A percentile compares a stretch with the other conserved stretches of the same genome.
These are phyloP conservation scores for Monosporascus sp. DNA, from an alignment of 2,329 filamentous ascomycete genomes.

Conservation along the genomic window DNA sequence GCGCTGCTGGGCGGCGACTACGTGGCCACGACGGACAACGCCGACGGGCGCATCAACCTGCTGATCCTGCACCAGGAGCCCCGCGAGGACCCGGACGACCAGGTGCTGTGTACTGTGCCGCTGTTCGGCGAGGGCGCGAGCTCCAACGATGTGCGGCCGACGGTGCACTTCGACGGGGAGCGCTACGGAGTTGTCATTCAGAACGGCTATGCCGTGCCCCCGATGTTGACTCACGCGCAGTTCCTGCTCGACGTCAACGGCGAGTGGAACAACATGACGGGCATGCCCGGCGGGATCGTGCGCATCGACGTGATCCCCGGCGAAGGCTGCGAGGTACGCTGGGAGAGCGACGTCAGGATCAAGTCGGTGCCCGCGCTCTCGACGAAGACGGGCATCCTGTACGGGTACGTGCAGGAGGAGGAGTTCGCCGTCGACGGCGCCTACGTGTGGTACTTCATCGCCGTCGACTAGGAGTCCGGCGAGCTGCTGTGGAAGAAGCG, in stretches of 20 bases:
- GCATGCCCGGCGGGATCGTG: neutral
- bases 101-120: conserved; percentile 1
- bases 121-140: neutral
- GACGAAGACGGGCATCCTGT: conserved; percentile 1
- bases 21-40: conserved; percentile 1
- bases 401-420: neutral
- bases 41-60: conserved; percentile 1
- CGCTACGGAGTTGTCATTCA: neutral
- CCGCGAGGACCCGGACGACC: neutral
- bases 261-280: conserved; percentile 1
- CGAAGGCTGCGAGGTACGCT: neutral
- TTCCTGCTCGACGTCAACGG: neutral
- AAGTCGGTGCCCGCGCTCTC: conserved; percentile 1
- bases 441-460: neutral
- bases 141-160: neutral
- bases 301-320: neutral
- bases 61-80: neutral
- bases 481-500: neutral
- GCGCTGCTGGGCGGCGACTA: conserved; percentile 1
- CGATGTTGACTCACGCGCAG: neutral
- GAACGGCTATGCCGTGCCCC: neutral
- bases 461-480: neutral
- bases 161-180: conserved; percentile 1
- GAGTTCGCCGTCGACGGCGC: neutral
- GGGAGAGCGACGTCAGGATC: neutral